Evolutionary conservation across 805 yeast genomes (phyloP).

Genomic region (Lipomyces yamadae): DNA sequence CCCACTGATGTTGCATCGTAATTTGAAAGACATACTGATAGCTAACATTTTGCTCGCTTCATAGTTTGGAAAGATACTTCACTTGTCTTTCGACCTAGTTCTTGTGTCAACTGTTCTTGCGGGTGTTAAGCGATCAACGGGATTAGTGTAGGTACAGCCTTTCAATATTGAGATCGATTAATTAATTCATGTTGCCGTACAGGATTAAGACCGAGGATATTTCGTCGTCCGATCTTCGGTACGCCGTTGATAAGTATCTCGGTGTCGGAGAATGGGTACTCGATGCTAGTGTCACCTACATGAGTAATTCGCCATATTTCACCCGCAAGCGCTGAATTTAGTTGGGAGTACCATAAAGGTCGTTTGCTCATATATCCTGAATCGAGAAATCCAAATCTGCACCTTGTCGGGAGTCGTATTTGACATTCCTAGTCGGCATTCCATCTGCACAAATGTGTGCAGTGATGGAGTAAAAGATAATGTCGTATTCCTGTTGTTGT

Average conservation of each 20-base stretch:
- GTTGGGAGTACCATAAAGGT: neutral
- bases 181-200: constrained; percentile 24
- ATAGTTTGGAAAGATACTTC: constrained; percentile 67
- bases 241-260: constrained; percentile 63
- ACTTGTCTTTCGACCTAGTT: constrained; percentile 76
- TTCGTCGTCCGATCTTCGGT: constrained; percentile 53
- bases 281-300: constrained; percentile 70
- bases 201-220: constrained; percentile 55
- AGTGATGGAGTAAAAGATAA: constrained; percentile 3
- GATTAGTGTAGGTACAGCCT: constrained; percentile 53
- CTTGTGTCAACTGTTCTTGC: constrained; percentile 82
- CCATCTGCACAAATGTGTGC: neutral
- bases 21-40: neutral
- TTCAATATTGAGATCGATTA: constrained; percentile 14
- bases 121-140: constrained; percentile 83
- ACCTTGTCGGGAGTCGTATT: neutral
- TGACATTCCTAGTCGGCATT: neutral
- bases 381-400: neutral
- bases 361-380: neutral
- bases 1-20: neutral
- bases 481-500: neutral
- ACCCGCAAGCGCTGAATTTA: constrained; percentile 45
- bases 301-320: constrained; percentile 77
- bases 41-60: neutral
- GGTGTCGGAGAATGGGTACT: constrained; percentile 83